Conservation (phyloP, 2,329 filamentous ascomycete genomes). For the Monilinia vaccinii-corymbosi region DNA sequence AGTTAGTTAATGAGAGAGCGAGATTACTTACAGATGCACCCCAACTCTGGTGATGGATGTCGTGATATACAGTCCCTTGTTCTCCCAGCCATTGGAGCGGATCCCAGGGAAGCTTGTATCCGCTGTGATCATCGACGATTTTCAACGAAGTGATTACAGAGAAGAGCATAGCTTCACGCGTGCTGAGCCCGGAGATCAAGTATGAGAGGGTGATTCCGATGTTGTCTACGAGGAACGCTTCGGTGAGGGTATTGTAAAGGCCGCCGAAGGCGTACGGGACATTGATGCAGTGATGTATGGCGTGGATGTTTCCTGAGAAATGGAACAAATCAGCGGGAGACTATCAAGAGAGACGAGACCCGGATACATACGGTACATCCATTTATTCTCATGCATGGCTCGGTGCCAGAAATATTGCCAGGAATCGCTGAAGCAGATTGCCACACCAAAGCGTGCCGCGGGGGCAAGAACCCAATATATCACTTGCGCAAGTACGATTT, state of each 20-base stretch:
- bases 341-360: rapidly evolving
- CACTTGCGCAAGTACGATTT: background rate
- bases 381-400: conserved; percentile 84
- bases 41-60: conserved; percentile 10
- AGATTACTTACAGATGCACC: background rate
- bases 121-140: conserved; percentile 92
- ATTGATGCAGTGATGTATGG: conserved; percentile 85
- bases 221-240: conserved; percentile 85
- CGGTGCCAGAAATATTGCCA: conserved; percentile 97
- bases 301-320: conserved; percentile 64
- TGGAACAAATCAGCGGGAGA: background rate
- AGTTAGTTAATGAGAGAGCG: background rate
- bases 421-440: conserved; percentile 69
- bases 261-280: conserved; percentile 93
- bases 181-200: conserved; percentile 67
- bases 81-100: conserved; percentile 35
- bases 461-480: conserved; percentile 61
- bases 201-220: conserved; percentile 77
- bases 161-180: conserved; percentile 76
- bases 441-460: conserved; percentile 62
- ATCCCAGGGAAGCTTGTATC: conserved; percentile 84
- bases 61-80: conserved; percentile 7
- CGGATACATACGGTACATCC: background rate
- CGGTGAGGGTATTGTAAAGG: conserved; percentile 90
- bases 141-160: conserved; percentile 82